Base-by-base conservation (phyloP, 169 alveolate species). In the Cryptosporidium parvum region DNA sequence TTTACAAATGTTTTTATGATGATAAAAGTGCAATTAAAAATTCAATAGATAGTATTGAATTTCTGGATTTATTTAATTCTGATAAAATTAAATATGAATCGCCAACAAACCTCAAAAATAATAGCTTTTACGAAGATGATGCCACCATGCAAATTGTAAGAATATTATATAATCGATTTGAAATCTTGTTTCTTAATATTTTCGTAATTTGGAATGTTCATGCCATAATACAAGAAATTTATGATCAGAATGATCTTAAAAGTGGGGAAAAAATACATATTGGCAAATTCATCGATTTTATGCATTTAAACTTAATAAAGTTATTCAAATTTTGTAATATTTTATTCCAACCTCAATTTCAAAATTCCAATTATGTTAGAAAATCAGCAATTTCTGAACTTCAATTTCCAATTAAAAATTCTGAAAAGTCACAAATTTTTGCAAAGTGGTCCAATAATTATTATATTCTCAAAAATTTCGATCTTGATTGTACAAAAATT, bases 121-220 rank as follows among this genome's bases (percentile, higher is more conserved):
- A 71, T 18, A 53, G 10, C 10, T 29, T 31, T 45, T 12, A 71
- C 6, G 70, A 71, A 75, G 75, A 65, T 26, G 89, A 80, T 65
- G 75, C 67, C 33, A 80, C 80, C 5, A 65, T 45, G 1, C 75
- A 80, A 42, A 44, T 80, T 39, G 62, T 80, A 14, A 21, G 39
- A n/a, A 59, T 80, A 37, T 26, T 80, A 14, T 80, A 42, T 35
- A 29, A 26, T 21, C 39, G 75, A 39, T 80, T 62, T 62, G 89
- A 80, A 42, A 45, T 44, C 12, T 29, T 80, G 62, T 62, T 61
- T 65, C 48, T 80, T 0, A 59, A 80, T 33, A 42, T 65, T 9
- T 80, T 80, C 21, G 89, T 80, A 44, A 59, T 80, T 59, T 80
- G 89, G 89, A 80, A 65, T 65, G 48, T 80, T 4, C 29, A 37